A percentile compares a stretch with the other conserved stretches of the same genome.
These are phyloP conservation scores for Thermochaetoides dissita DNA, from an alignment of 2,329 filamentous ascomycete genomes.

Conservation along the genomic window DNA sequence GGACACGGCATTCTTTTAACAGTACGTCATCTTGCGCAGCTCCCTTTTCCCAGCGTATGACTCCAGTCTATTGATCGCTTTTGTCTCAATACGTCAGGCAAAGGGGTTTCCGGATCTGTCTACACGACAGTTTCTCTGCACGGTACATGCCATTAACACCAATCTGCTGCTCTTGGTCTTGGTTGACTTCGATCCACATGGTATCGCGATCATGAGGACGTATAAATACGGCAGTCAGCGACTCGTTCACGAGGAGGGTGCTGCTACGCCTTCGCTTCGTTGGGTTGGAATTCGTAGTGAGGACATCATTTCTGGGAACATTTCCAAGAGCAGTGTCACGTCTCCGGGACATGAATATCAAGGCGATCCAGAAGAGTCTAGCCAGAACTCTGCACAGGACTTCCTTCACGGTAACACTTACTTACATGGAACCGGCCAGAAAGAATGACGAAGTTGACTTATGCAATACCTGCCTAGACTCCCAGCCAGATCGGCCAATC, in stretches of 20 bases:
- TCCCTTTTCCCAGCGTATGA: too few relatives aligned
- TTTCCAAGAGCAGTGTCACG: too few relatives aligned
- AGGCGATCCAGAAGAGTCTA: not conserved
- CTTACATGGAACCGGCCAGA: too few relatives aligned
- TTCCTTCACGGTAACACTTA: slow-evolving; percentile 5
- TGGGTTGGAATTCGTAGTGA: slow-evolving; percentile 50
- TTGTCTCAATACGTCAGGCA: slow-evolving; percentile 33
- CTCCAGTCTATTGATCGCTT: not conserved
- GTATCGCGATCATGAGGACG: slow-evolving; percentile 57
- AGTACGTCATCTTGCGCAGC: slow-evolving; percentile 25
- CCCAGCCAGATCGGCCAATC: slow-evolving; percentile 2
- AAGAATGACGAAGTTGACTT: not conserved
- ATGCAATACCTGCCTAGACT: not conserved
- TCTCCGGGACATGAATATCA: too few relatives aligned
- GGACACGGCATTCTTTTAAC: slow-evolving; percentile 55
- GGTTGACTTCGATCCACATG: slow-evolving; percentile 66
- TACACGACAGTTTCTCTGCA: slow-evolving; percentile 50
- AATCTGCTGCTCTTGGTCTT: slow-evolving; percentile 46
- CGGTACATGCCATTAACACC: slow-evolving; percentile 33
- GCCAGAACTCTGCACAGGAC: slow-evolving; percentile 8
- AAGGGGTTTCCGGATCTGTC: slow-evolving; percentile 72
- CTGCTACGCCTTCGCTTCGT: slow-evolving; percentile 34
- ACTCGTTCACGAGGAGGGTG: slow-evolving; percentile 43
- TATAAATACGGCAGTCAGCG: slow-evolving; percentile 58
- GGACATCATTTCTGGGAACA: slow-evolving; percentile 21